Base-by-base conservation (phyloP, 495 filamentous ascomycete species). In the Trichocladium antarcticum region DNA sequence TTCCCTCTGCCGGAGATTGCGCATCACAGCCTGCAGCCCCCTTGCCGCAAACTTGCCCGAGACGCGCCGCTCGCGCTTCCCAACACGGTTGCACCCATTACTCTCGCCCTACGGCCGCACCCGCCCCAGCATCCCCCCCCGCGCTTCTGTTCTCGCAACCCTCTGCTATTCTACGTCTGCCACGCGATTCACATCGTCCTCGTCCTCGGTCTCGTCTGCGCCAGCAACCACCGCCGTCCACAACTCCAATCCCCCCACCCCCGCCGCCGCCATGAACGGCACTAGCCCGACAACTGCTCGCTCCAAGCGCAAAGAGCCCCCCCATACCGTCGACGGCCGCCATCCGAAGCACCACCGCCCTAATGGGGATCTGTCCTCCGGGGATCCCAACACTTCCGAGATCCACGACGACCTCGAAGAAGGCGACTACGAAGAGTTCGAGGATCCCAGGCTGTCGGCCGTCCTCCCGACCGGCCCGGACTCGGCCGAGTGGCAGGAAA, bases 401-500 rank as follows among this genome's bases (percentile, higher is more conserved):
- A 48, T 42, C 49, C 39, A 62, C 41, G 67, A 66, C 44, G 66
- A 72, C 36, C 58, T 63, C 37, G 47, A 29, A 60, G 27, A 60
- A 11, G 59, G 51, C 11, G 66, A 67, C 14, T 68, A 67, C 35
- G 60, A 66, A 3, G 67, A 71, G 6, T 54, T 47, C 36, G 68
- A 73, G 10, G 60, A 67, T 5, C 40, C 60, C 12, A 59, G 61
- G 20, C 38, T 68, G 20, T 54, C 64, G 9, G 65, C 61, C 36
- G 48, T 70, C 39, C 57, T 66, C 6, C 70, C 69, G 37, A 74
- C 77, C 1, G 72, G 80, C 28, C 78, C 85, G 34, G 89, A 98
- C 57, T 89, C 87, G 8, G 87, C 84, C 22, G 93, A 98, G 67
- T 99, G 92, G 92, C 93, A 97, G 63, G 83, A 79, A 11, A 95